Evolutionary conservation across 208 protist species (phyloP).

Genomic region (Kentomonas sorsogonicus): DNA sequence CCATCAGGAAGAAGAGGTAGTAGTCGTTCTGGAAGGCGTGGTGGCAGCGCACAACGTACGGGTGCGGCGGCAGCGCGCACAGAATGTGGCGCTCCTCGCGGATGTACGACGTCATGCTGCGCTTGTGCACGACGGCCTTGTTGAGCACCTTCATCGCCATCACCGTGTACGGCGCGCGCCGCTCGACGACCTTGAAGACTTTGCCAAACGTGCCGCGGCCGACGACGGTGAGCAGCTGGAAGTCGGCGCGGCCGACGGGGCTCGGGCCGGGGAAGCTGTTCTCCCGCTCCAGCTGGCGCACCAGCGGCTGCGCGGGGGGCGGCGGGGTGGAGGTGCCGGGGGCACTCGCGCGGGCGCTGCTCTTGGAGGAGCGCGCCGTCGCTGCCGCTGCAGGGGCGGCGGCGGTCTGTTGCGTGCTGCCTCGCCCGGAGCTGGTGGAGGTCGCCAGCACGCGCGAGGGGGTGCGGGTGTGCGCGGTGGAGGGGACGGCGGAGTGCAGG

Average conservation of each 20-base stretch:
- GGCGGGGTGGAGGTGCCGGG: not conserved
- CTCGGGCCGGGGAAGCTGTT: too few species aligned
- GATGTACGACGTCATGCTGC: conserved; percentile 83
- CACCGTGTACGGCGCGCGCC: conserved; percentile 39
- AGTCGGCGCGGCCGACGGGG: conserved; percentile 61
- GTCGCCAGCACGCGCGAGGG: not conserved
- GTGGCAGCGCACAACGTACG: conserved; percentile 85
- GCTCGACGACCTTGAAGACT: conserved; percentile 86
- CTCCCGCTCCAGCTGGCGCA: conserved; percentile 3
- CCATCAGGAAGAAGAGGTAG: conserved; percentile 87
- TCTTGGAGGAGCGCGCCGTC: not conserved
- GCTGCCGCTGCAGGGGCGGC: not conserved
- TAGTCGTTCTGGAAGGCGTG: conserved; percentile 85
- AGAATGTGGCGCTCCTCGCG: conserved; percentile 83
- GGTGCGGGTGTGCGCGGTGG: not conserved
- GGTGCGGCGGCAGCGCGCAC: conserved; percentile 67
- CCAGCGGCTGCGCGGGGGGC: conserved; percentile 2
- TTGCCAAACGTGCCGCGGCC: conserved; percentile 93
- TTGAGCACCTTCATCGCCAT: conserved; percentile 92
- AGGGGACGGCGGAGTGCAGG: not conserved
- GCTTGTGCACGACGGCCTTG: conserved; percentile 75
- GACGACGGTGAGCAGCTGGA: conserved; percentile 85
- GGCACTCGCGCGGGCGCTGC: conserved; percentile 5
- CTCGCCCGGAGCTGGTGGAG: not conserved
- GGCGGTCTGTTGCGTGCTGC: not conserved